phyloP scores from a whole-genome alignment of 805 yeast genomes.

The Spathaspora hagerdaliae region DNA sequence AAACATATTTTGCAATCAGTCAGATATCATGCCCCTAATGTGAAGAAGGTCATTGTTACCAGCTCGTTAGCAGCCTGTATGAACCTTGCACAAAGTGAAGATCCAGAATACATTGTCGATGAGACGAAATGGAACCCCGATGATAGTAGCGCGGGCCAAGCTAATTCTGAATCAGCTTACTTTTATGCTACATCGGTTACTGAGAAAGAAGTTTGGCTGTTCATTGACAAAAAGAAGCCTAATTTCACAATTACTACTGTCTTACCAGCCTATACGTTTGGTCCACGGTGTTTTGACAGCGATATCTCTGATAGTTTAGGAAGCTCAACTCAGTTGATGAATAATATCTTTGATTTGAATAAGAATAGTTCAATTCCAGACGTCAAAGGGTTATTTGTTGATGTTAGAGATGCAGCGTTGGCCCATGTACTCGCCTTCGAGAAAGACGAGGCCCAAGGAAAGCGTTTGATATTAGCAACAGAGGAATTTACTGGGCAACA shows the following conservation, averaged over 20 bases:
- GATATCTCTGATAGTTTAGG: slow-evolving; percentile 20
- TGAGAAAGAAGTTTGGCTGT: slow-evolving; percentile 30
- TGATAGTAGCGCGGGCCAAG: slow-evolving; percentile 43
- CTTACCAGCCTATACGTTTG: slow-evolving; percentile 36
- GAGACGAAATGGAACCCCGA: slow-evolving; percentile 52
- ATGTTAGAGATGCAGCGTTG: too few relatives aligned
- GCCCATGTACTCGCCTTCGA: slow-evolving; percentile 49
- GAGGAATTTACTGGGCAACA: slow-evolving; percentile 15
- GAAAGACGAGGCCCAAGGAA: slow-evolving; percentile 24
- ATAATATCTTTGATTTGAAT: slow-evolving; percentile 21
- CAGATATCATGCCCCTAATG: slow-evolving; percentile 35
- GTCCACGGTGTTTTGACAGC: slow-evolving; percentile 40
- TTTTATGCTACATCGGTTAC: slow-evolving; percentile 32
- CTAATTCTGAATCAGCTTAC: slow-evolving; percentile 40
- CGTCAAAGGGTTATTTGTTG: slow-evolving; percentile 25
- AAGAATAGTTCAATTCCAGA: slow-evolving; percentile 14
- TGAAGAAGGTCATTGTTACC: slow-evolving; percentile 42
- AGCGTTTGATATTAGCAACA: slow-evolving; percentile 25
- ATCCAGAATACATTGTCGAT: slow-evolving; percentile 27
- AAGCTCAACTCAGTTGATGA: slow-evolving; percentile 22
- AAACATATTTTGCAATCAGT: slow-evolving; percentile 46
- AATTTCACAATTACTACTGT: slow-evolving; percentile 31
- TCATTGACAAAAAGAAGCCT: slow-evolving; percentile 20
- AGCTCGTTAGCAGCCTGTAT: slow-evolving; percentile 53
- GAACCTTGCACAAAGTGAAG: slow-evolving; percentile 9